Percentiles rank a stretch among this genome's conserved stretches.
phyloP scores from a whole-genome alignment of 1,284 basidiomycete genomes.

The Takashimella tepidaria region DNA sequence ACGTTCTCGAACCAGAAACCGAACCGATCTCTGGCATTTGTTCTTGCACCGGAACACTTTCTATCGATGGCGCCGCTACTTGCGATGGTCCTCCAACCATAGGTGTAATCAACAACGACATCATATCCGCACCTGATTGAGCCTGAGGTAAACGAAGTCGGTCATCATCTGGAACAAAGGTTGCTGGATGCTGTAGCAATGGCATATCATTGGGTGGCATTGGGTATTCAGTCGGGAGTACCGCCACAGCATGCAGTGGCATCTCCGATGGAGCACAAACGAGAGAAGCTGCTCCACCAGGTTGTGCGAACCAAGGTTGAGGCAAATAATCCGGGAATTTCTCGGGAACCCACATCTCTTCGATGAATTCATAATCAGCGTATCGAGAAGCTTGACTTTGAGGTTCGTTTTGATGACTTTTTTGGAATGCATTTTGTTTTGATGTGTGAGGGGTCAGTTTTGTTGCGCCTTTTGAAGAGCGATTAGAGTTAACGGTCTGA shows the following conservation, averaged over 20 bases:
- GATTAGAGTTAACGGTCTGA: not conserved
- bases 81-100: not conserved
- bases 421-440: not conserved
- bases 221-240: not conserved
- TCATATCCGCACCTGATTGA: not conserved
- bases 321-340: conserved; percentile 40
- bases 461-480: not conserved
- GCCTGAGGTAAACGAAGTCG: not conserved
- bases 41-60: not conserved
- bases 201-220: not conserved
- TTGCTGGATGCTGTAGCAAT: not conserved
- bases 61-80: not conserved
- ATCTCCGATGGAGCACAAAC: not conserved
- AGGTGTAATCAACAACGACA: not conserved
- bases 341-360: conserved; percentile 41
- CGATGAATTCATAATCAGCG: conserved; percentile 15
- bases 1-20: not conserved
- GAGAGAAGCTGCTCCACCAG: conserved; percentile 32
- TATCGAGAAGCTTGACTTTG: not conserved
- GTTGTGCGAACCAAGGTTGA: conserved; percentile 41
- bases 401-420: conserved; percentile 3
- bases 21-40: not conserved
- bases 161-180: not conserved
- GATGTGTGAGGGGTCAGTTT: not conserved
- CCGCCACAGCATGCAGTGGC: not conserved